phyloP scores from a whole-genome alignment of 2,329 filamentous ascomycete species.

The Aspergillus glaucus region DNA sequence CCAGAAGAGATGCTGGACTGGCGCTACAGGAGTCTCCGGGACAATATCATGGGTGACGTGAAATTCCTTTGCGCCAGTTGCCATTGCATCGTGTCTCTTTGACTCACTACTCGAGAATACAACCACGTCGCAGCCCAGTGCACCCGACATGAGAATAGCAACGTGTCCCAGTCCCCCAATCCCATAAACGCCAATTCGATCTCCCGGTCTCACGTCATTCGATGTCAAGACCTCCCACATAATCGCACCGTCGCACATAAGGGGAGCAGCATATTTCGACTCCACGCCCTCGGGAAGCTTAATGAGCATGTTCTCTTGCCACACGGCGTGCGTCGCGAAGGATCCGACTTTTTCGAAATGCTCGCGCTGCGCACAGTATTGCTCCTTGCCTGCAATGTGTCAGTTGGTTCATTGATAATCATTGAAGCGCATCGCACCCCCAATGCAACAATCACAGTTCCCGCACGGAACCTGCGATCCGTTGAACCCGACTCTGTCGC shows the following conservation, averaged over 20 bases:
- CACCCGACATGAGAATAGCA: constrained; percentile 53
- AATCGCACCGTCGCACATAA: constrained; percentile 10
- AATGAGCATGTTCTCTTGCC: constrained; percentile 6
- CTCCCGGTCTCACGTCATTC: constrained; percentile 5
- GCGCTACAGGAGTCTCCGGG: background rate
- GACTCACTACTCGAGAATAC: constrained; percentile 6
- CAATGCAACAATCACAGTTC: constrained; percentile 13
- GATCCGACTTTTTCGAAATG: constrained; percentile 12
- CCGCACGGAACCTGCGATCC: constrained; percentile 13
- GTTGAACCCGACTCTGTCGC: constrained; percentile 16
- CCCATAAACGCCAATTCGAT: constrained; percentile 9
- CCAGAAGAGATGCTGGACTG: constrained; percentile 8
- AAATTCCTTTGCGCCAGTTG: constrained; percentile 56
- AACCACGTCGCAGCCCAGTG: constrained; percentile 54
- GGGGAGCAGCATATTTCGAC: constrained; percentile 3
- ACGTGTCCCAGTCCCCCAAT: constrained; percentile 9
- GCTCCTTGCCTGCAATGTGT: constrained; percentile 9
- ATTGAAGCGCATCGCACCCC: constrained; percentile 1
- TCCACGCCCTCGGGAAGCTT: constrained; percentile 2
- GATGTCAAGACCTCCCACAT: constrained; percentile 5
- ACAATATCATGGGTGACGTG: constrained; percentile 36
- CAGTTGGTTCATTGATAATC: background rate
- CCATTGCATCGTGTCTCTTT: constrained; percentile 11
- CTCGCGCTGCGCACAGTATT: constrained; percentile 11
- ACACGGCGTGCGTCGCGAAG: constrained; percentile 14